Evolutionary conservation across 345 rosid genomes (phyloP).

Genomic region (Eutrema heterophyllum): DNA sequence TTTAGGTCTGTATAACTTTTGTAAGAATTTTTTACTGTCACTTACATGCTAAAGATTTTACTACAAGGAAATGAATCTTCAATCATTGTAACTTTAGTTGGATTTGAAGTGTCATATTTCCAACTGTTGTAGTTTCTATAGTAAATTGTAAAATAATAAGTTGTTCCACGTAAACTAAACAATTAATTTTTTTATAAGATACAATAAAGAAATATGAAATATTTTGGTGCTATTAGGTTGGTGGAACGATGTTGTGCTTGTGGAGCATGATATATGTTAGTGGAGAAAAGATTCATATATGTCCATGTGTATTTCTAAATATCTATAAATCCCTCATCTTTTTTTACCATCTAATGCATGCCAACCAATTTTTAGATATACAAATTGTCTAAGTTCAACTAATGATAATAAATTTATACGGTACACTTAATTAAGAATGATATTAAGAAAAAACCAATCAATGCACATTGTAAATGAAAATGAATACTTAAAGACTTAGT

Average conservation of each 20-base stretch:
- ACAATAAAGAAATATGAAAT: background rate
- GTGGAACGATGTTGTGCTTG: conserved; percentile 16
- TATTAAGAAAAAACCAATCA: background rate
- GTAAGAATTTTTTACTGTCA: background rate
- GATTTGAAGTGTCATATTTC: background rate
- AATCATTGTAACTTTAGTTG: conserved; percentile 7
- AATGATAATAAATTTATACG: background rate
- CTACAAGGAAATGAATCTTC: background rate
- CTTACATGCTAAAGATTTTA: background rate
- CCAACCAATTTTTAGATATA: conserved; percentile 2
- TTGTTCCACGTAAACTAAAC: background rate
- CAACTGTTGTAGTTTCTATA: background rate
- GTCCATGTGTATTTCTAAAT: background rate
- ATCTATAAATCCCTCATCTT: background rate
- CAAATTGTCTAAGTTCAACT: background rate
- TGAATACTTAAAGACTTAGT: conserved; percentile 10
- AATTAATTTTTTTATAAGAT: background rate
- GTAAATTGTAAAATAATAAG: background rate
- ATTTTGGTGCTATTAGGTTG: conserved; percentile 23
- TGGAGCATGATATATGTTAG: conserved; percentile 21
- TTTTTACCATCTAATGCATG: background rate
- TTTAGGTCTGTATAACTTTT: background rate
- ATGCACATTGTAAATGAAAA: conserved; percentile 13
- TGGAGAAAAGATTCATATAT: conserved; percentile 11
- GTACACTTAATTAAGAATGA: background rate